Evolutionary conservation across 2,329 filamentous ascomycete species (phyloP).

Genomic region (Dactylellina cionopaga): DNA sequence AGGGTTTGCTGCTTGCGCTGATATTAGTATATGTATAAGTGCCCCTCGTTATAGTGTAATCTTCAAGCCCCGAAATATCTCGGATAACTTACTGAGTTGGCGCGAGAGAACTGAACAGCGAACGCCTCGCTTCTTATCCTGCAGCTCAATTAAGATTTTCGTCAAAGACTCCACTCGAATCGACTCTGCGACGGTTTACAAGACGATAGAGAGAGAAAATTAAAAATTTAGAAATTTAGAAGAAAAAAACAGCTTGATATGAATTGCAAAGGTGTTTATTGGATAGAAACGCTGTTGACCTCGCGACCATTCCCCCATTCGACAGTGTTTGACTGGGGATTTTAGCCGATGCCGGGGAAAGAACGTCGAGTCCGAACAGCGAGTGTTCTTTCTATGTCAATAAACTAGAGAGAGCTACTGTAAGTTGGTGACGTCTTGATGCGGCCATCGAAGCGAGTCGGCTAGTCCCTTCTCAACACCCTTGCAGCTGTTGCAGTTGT

Average conservation of each 20-base stretch:
- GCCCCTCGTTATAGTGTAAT: too few relatives aligned
- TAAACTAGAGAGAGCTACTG: neutral
- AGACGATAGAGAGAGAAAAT: neutral
- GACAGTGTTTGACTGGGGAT: slow-evolving; percentile 34
- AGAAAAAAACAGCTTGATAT: slow-evolving; percentile 26
- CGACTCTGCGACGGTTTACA: too few relatives aligned
- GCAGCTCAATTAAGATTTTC: too few relatives aligned
- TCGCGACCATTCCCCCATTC: slow-evolving; percentile 41
- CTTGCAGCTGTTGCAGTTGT: slow-evolving; percentile 32
- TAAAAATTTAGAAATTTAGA: neutral
- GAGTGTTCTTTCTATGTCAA: too few relatives aligned
- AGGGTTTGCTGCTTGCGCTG: too few relatives aligned
- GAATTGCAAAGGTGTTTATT: slow-evolving; percentile 44
- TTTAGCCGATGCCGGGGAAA: slow-evolving; percentile 52
- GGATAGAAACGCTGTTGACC: slow-evolving; percentile 17
- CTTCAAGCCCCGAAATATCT: neutral
- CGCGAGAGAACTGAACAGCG: neutral
- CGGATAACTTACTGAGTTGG: slow-evolving; percentile 31
- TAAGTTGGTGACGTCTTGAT: slow-evolving; percentile 7
- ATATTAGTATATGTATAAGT: too few relatives aligned
- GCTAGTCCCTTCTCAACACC: neutral
- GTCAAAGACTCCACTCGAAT: too few relatives aligned
- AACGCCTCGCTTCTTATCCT: too few relatives aligned
- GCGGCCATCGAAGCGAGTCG: slow-evolving; percentile 45
- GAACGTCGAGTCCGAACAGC: slow-evolving; percentile 43